phyloP scores from a whole-genome alignment of 208 protist species.

The Strigomonas galati region DNA sequence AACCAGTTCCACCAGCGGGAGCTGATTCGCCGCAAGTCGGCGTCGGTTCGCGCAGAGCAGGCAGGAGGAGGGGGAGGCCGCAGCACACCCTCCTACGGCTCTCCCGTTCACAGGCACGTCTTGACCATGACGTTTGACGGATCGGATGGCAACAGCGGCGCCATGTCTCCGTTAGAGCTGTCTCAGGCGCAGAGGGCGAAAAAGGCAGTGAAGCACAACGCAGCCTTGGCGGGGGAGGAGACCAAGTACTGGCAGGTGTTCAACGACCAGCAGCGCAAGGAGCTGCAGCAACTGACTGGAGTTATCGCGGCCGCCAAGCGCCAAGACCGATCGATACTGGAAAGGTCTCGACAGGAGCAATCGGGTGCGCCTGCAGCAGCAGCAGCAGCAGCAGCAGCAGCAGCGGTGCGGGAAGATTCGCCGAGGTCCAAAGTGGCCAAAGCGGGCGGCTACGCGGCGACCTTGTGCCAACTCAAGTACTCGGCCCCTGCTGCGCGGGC shows the following conservation, averaged over 20 bases:
- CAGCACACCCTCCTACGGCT: no score
- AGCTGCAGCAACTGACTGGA: conserved; percentile 30
- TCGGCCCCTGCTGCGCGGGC: background rate
- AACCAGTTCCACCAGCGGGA: conserved; percentile 11
- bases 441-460: background rate
- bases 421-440: background rate
- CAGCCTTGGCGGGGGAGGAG: conserved; percentile 11
- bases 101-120: no score
- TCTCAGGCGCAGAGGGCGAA: background rate
- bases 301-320: conserved; percentile 37
- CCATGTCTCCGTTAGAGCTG: no score
- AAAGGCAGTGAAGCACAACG: background rate
- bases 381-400: background rate
- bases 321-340: conserved; percentile 28
- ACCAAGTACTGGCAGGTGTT: conserved; percentile 44
- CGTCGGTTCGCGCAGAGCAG: background rate
- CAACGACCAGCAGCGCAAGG: conserved; percentile 53
- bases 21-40: background rate
- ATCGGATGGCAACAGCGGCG: no score
- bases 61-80: no score
- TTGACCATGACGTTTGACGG: no score
- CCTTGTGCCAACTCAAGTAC: background rate
- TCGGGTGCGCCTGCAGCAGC: background rate
- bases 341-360: conserved; percentile 1
- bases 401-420: background rate